Percentiles rank a stretch among this genome's conserved stretches.
These are phyloP conservation scores for Fusarium palustre DNA, from an alignment of 2,329 filamentous ascomycete genomes.

Conservation along the genomic window DNA sequence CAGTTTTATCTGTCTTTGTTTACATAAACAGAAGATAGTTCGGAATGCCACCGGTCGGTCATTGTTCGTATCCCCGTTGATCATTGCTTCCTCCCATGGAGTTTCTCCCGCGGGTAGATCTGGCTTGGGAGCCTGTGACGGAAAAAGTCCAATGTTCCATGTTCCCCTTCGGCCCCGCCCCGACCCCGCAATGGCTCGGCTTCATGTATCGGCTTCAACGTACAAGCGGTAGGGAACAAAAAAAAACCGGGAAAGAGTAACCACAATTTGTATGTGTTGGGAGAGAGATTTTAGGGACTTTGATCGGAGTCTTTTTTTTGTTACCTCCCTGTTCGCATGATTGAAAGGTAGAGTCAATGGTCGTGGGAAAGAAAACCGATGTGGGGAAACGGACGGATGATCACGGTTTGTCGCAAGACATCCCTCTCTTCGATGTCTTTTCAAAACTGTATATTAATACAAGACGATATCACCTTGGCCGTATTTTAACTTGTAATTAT, in stretches of 20 bases:
- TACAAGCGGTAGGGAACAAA: no score
- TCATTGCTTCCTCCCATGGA: neutral
- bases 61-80: neutral
- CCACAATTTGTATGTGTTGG: no score
- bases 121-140: neutral
- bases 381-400: neutral
- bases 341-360: neutral
- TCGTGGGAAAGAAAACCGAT: neutral
- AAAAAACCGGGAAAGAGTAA: no score
- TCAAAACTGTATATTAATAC: slow-evolving; percentile 20
- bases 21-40: neutral
- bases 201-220: neutral
- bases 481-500: neutral
- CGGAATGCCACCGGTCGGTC: neutral
- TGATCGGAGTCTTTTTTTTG: no score
- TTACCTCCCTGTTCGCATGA: no score
- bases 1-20: slow-evolving; percentile 10
- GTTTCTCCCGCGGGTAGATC: neutral
- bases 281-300: no score
- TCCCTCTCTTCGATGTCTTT: neutral
- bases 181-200: slow-evolving; percentile 17
- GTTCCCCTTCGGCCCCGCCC: slow-evolving; percentile 16
- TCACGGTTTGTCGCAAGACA: neutral
- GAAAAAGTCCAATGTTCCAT: slow-evolving; percentile 3
- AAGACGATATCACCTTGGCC: neutral